Evolutionary conservation across 805 yeast species (phyloP), one percentile per base, ranked within the genome.

Genomic region (Kluyveromyces siamensis): DNA sequence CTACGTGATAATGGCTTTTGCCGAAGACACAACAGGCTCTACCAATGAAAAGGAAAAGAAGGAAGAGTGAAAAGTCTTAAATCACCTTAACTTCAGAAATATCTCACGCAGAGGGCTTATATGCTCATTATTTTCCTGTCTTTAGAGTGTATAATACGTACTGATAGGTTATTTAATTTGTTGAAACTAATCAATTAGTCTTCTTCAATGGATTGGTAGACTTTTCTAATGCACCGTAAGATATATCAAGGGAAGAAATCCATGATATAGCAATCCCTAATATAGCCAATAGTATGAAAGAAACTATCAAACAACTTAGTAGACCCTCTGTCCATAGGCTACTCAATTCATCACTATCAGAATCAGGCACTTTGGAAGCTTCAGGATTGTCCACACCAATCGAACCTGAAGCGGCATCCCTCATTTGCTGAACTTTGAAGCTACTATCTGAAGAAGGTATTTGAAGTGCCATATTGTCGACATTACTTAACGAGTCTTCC

Each of bases 151-250:
- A 27, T 27, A 41, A 11, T 25, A 25, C 3, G 35, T 30, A 41
- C 33, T 30, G 35, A 41, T 21, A 33, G 27, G 30, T 37, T 18
- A 33, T 30, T 18, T 33, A 44, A 33, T 18, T 44, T 18, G 33
- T 35, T 35, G 18, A 30, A 30, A 41, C 41, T 21, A 39, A 48
- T 50, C 51, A 57, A 47, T 60, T 59, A 40, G 52, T 61, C 50
- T 62, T 66, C 57, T 66, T 66, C 47, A 60, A 51, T 53, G 67
- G 67, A 44, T 62, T 62, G 6, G 64, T 54, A 33, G 66, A 54
- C 50, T 81, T 86, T 51, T 87, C 95, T 59, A 89, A 83, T 13
- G 96, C 82, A 55, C 80, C 80, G 72, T 89, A 88, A 59, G 91
- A 78, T 56, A 89, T 84, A 61, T 84, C 82, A 55, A 89, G 67